These are phyloP conservation scores for Venturia carpophila DNA, from an alignment of 2,329 filamentous ascomycete genomes.

Conservation along the genomic window DNA sequence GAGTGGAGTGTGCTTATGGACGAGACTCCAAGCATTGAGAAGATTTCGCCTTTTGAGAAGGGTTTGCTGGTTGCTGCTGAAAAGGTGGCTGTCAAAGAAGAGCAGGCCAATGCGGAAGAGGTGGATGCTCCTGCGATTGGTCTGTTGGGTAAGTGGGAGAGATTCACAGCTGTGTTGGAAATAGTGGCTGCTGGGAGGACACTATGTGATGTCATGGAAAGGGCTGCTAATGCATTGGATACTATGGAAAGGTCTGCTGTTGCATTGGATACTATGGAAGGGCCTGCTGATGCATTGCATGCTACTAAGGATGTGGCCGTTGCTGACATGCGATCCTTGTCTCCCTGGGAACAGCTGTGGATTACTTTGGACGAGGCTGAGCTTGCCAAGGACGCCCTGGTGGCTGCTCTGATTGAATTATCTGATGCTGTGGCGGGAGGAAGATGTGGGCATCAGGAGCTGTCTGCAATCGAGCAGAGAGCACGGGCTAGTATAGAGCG, in stretches of 20 bases:
- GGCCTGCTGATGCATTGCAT: no score
- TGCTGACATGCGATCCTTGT: neutral
- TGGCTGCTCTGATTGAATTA: neutral
- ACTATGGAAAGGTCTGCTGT: neutral
- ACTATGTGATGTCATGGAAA: neutral
- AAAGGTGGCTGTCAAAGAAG: neutral
- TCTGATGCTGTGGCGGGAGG: neutral
- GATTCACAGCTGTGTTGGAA: neutral
- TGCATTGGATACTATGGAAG: no score
- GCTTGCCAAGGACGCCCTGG: neutral
- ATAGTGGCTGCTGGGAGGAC: neutral
- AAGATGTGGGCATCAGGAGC: neutral
- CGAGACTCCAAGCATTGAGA: neutral
- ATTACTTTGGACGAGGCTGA: neutral
- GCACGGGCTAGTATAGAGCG: neutral
- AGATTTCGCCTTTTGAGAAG: neutral
- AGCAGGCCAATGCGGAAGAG: neutral
- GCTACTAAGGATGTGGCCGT: no score
- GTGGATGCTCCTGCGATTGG: neutral
- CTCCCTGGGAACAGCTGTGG: neutral
- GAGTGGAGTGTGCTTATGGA: constrained; percentile 3
- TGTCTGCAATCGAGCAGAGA: neutral
- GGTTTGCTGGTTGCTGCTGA: neutral
- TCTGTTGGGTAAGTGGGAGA: neutral
- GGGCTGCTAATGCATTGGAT: neutral